Percentiles rank a stretch among this genome's conserved stretches.
Evolutionary conservation across 805 yeast species (phyloP).

Genomic region (Gaillardinia entomophila): DNA sequence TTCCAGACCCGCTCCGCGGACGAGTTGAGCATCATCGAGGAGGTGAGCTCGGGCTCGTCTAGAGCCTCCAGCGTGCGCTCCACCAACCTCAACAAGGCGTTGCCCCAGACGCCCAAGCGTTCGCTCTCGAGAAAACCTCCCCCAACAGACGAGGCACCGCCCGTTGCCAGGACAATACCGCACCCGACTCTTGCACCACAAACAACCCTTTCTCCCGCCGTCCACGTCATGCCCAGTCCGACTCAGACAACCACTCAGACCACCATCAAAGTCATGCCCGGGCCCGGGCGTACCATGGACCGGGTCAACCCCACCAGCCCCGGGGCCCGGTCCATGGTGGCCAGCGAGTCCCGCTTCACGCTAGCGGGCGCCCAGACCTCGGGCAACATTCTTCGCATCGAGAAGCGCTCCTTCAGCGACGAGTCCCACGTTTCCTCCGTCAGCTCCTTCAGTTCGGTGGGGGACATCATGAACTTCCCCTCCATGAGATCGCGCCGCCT

Average conservation of each 20-base stretch:
- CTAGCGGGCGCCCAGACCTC: not conserved
- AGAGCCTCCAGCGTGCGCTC: conserved; percentile 24
- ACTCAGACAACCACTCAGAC: no score
- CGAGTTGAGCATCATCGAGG: conserved; percentile 39
- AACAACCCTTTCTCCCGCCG: not conserved
- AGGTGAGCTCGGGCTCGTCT: conserved; percentile 25
- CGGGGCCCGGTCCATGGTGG: not conserved
- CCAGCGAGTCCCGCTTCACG: not conserved
- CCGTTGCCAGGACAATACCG: conserved; percentile 1
- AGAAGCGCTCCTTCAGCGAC: conserved; percentile 27
- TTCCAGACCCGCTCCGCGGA: conserved; percentile 15
- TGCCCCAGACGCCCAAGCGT: conserved; percentile 7
- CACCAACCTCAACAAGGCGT: conserved; percentile 1
- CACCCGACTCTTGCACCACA: no score
- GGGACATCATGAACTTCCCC: conserved; percentile 19
- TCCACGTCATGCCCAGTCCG: not conserved
- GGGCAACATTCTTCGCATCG: conserved; percentile 4
- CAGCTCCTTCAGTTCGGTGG: conserved; percentile 30
- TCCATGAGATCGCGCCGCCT: not conserved
- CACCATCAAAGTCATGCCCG: not conserved
- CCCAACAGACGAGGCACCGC: not conserved
- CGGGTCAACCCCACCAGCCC: not conserved
- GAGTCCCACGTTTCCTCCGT: conserved; percentile 33
- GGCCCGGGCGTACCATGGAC: not conserved
- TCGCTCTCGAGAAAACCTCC: not conserved